Conservation (phyloP, 208 protist species). For the Wallacemonas sp. region DNA sequence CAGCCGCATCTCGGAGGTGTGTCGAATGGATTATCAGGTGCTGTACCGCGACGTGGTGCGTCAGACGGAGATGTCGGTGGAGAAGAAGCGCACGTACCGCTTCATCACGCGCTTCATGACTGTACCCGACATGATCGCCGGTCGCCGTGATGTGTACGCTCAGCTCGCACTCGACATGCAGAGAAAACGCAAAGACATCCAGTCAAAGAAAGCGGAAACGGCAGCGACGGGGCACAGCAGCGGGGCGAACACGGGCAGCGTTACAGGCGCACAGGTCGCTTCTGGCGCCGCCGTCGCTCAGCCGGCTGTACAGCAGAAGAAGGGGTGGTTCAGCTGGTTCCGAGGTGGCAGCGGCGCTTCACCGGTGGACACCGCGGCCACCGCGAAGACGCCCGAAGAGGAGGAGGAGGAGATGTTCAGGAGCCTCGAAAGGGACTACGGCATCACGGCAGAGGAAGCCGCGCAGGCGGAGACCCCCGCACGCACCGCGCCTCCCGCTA, state of each 20-base stretch:
- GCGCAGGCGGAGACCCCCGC: slow-evolving; percentile 20
- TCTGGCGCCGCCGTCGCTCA: neutral
- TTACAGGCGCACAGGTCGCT: slow-evolving; percentile 17
- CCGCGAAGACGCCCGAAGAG: slow-evolving; percentile 22
- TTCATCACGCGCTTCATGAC: slow-evolving; percentile 86
- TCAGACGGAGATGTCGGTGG: slow-evolving; percentile 57
- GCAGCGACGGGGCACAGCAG: slow-evolving; percentile 23
- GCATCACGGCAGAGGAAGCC: slow-evolving; percentile 44
- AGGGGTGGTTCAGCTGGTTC: slow-evolving; percentile 56
- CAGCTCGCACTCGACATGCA: slow-evolving; percentile 77
- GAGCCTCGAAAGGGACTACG: slow-evolving; percentile 66
- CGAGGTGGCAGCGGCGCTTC: slow-evolving; percentile 8
- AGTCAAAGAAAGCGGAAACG: slow-evolving; percentile 50
- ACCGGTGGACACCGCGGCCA: slow-evolving; percentile 4
- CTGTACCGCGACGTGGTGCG: slow-evolving; percentile 77
- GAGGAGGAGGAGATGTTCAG: slow-evolving; percentile 56
- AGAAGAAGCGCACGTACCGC: slow-evolving; percentile 56
- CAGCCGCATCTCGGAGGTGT: slow-evolving; percentile 58
- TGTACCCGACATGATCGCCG: slow-evolving; percentile 66
- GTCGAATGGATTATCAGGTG: slow-evolving; percentile 59
- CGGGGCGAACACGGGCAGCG: slow-evolving; percentile 6
- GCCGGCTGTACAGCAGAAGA: slow-evolving; percentile 8
- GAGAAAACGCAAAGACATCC: slow-evolving; percentile 63
- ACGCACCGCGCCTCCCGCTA: slow-evolving; percentile 11
- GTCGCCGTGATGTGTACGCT: slow-evolving; percentile 68